Evolutionary conservation across 768 basidiomycete species (phyloP), one percentile per base, ranked within the genome.

Genomic region (Rhizopogon roseolus): DNA sequence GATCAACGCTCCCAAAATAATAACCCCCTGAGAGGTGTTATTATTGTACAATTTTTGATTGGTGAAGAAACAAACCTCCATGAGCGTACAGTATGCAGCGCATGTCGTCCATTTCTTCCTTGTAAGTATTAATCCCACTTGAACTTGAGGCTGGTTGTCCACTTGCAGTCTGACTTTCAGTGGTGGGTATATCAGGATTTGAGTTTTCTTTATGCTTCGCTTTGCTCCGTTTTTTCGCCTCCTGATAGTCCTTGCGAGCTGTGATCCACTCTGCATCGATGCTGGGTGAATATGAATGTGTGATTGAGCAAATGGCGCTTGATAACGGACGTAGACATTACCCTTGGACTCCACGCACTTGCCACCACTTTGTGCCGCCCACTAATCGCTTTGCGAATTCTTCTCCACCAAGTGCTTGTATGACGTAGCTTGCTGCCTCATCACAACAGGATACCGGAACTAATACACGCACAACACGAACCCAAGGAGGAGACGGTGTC

Each of bases 351-450:
- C 88, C 86, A 40, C 95, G 85, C 34, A 95, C 93, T 70, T 97
- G 95, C 96, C 96, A 98, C 94, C 96, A 98, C 66, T 95, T 94
- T 5, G 84, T 81, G 1, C 96, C 96, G 10, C 96, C 96, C 4
- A 93, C 85, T 29, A 92, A 65, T 39, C 77, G 78, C 57, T 82
- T 80, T 45, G 79, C 81, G 13, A 81, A 76, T 39, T 88, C 81
- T 62, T 89, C 86, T n/a, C 95, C 94, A 2, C 94, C 93, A 7
- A 97, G 75, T 4, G 84, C 91, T 56, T 81, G 73, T 53, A 94
- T 84, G 44, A 98, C 76, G 58, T 83, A 70, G 1, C 68, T 66
- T 5, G 93, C 90, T 2, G 93, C 90, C 27, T 85, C 77, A 40
- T 88, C 81, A 61, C 93, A 93, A 42, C 76, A 82, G 0, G 82